These are phyloP conservation scores for Aspergillus brunneoviolaceus DNA, from an alignment of 2,329 filamentous ascomycete genomes.

Conservation along the genomic window DNA sequence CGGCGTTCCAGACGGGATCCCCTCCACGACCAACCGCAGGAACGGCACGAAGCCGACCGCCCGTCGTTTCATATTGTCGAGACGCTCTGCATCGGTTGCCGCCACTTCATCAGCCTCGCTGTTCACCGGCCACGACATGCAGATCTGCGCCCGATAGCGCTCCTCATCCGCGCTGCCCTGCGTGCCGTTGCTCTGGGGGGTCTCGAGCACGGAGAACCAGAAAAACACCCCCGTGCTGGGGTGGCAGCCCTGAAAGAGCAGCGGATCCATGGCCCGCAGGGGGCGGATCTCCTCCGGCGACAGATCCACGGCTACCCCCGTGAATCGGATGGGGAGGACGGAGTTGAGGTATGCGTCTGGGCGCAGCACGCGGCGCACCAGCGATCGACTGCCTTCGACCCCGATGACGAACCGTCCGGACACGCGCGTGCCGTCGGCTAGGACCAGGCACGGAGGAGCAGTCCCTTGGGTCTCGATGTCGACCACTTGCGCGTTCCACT, in stretches of 20 bases:
- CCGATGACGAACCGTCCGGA: slow-evolving; percentile 21
- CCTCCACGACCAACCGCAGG: slow-evolving; percentile 23
- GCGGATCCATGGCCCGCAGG: slow-evolving; percentile 55
- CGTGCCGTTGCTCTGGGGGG: slow-evolving; percentile 40
- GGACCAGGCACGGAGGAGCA: slow-evolving; percentile 1
- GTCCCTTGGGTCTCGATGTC: background rate
- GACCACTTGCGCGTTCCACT: slow-evolving; percentile 20
- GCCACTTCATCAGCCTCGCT: slow-evolving; percentile 36
- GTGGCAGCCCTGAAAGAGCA: slow-evolving; percentile 29
- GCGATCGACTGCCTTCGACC: slow-evolving; percentile 24
- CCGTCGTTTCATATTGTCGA: slow-evolving; percentile 44
- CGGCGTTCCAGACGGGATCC: slow-evolving; percentile 27
- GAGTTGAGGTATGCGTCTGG: slow-evolving; percentile 23
- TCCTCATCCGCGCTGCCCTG: slow-evolving; percentile 25
- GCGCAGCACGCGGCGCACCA: slow-evolving; percentile 23
- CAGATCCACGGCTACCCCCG: slow-evolving; percentile 30
- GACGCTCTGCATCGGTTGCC: slow-evolving; percentile 29
- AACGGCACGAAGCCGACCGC: slow-evolving; percentile 24
- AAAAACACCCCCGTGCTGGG: slow-evolving; percentile 24
- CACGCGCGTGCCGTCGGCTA: slow-evolving; percentile 12
- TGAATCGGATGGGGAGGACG: slow-evolving; percentile 24
- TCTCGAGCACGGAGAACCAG: slow-evolving; percentile 44
- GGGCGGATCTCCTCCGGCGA: slow-evolving; percentile 58
- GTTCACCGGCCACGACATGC: slow-evolving; percentile 49
- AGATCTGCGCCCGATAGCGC: slow-evolving; percentile 47